Base-by-base conservation (phyloP, 306 rosid genomes). In the Acmispon strigosus region DNA sequence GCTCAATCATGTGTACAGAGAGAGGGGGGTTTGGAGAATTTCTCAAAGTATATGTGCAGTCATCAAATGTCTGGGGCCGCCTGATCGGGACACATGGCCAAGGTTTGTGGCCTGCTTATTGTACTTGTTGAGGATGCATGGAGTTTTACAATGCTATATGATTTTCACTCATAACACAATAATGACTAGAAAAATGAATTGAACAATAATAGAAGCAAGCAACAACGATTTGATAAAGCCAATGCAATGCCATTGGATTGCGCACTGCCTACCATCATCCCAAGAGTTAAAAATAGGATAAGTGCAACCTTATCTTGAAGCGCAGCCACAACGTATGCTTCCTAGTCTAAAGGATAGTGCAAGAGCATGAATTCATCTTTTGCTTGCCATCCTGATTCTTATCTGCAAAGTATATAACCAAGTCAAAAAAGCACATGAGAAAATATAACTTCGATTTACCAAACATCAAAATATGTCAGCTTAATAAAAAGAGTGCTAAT, bases 301-400 rank as follows among this genome's bases (percentile, higher is more conserved):
- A 61, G 14, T 43, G 72, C 64, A 55, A 66, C 49, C 52, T 69
- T 63, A 59, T 64, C 52, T 70, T 78, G 62, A 76, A 72, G 19
- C 36, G 76, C 76, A 72, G 55, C 69, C 74, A 22, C 65, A 16
- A 29, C 27, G 52, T 16, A 42, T 22, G 77, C 69, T 70, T 80
- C 74, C 79, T 70, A 64, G 69, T 71, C 82, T 78, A 89, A 65
- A 87, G 87, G 69, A 89, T 80, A 29, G 87, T 73, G 80, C 96
- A 89, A 0, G 85, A 75, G 74, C 96, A 89, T 39, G 92, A 76
- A 68, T 76, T 89, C 66, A 69, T 81, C 81, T 82, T 83, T 64
- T 73, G 72, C 75, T 42, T 83, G 17, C 59, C 70, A 42, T 82
- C 84, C 70, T 73, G 79, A 51, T 77, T 77, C 80, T 81, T 81